phyloP scores from a whole-genome alignment of 345 rosid species.

The Gossypium ekmanianum region DNA sequence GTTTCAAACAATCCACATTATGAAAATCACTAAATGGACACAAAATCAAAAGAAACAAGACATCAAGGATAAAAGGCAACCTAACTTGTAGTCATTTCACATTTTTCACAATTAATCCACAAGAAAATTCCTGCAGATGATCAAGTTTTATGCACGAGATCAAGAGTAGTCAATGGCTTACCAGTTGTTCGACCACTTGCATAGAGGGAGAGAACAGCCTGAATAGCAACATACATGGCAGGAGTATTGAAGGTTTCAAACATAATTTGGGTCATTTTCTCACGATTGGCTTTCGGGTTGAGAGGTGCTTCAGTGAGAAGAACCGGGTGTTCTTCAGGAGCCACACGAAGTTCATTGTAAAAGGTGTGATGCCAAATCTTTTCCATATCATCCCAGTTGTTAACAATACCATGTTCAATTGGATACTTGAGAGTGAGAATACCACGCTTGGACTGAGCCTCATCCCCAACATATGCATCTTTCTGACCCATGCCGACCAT shows the following conservation, averaged over 20 bases:
- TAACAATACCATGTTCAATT: slow-evolving; percentile 62
- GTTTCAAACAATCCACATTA: background rate
- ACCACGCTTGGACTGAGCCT: slow-evolving; percentile 71
- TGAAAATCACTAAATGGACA: background rate
- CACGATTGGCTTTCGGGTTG: slow-evolving; percentile 60
- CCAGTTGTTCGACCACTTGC: slow-evolving; percentile 75
- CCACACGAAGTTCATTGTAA: slow-evolving; percentile 58
- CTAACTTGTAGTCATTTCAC: background rate
- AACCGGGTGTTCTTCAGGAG: slow-evolving; percentile 65
- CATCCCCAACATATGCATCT: slow-evolving; percentile 62
- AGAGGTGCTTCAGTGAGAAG: slow-evolving; percentile 65
- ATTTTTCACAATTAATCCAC: background rate
- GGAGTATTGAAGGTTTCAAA: slow-evolving; percentile 62
- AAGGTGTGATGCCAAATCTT: slow-evolving; percentile 68
- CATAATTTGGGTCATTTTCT: slow-evolving; percentile 67
- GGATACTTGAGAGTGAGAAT: slow-evolving; percentile 61
- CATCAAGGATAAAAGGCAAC: background rate
- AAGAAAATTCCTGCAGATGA: background rate
- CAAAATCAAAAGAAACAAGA: background rate
- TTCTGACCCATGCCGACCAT: slow-evolving; percentile 70
- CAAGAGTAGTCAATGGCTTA: slow-evolving; percentile 22
- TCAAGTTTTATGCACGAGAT: background rate
- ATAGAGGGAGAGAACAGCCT: slow-evolving; percentile 64
- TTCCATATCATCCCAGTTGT: slow-evolving; percentile 69
- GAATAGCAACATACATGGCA: slow-evolving; percentile 63